Percentiles rank a stretch among this genome's conserved stretches.
Conservation (phyloP, 805 yeast species). For the Dipodascus albidus region DNA sequence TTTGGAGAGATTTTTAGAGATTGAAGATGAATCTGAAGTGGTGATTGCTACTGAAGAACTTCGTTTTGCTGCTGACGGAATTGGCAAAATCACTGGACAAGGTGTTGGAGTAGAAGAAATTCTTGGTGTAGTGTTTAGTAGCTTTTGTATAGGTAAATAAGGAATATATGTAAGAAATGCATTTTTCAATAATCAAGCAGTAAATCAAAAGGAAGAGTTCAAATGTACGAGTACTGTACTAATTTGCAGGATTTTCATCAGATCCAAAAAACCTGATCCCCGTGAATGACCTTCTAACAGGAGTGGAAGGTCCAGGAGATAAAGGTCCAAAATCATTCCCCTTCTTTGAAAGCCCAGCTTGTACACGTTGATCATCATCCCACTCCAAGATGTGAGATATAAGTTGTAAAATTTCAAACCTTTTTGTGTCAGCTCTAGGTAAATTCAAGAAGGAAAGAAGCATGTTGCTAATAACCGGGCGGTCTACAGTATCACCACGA, state of each 20-base stretch:
- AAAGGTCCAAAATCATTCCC: not conserved
- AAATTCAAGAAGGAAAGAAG: conserved; percentile 73
- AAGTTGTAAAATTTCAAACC: conserved; percentile 81
- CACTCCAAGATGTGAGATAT: conserved; percentile 76
- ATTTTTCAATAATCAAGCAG: no score
- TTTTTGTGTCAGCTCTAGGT: conserved; percentile 89
- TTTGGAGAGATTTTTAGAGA: conserved; percentile 44
- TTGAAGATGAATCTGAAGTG: conserved; percentile 45
- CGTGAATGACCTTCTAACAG: not conserved
- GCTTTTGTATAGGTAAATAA: conserved; percentile 88
- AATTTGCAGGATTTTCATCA: not conserved
- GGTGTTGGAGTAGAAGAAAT: conserved; percentile 84
- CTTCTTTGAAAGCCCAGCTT: conserved; percentile 22
- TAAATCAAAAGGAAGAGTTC: not conserved
- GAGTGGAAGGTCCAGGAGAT: not conserved
- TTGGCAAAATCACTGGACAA: conserved; percentile 87
- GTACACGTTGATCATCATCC: conserved; percentile 49
- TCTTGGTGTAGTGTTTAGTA: conserved; percentile 80
- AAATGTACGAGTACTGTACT: not conserved
- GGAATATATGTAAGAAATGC: not conserved
- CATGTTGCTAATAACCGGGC: conserved; percentile 78
- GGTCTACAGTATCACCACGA: conserved; percentile 68
- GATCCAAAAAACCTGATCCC: conserved; percentile 1
- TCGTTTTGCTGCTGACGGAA: conserved; percentile 65
- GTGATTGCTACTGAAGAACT: conserved; percentile 74